A percentile compares a stretch with the other conserved stretches of the same genome.
Evolutionary conservation across 73 alveolate genomes (phyloP).

Genomic region (Symbiodinium pilosum): DNA sequence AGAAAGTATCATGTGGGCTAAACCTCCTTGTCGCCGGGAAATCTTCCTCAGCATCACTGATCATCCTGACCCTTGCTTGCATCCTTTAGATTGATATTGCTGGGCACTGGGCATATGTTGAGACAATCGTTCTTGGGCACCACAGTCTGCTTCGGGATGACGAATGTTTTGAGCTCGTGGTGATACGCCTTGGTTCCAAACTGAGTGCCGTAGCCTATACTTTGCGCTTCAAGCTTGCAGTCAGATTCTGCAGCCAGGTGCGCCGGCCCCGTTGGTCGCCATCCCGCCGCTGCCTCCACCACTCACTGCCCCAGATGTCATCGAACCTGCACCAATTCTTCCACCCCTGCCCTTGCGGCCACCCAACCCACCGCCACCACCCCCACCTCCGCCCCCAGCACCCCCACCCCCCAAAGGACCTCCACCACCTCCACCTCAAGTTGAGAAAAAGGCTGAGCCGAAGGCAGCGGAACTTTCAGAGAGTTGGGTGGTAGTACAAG

Average conservation of each 20-base stretch:
- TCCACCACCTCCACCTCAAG: neutral
- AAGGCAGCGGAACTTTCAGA: too few relatives aligned
- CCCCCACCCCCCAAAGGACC: neutral
- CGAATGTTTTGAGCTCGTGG: too few relatives aligned
- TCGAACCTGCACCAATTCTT: neutral
- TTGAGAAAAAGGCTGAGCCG: neutral
- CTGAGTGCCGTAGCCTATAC: neutral
- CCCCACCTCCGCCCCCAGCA: neutral
- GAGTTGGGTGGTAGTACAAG: too few relatives aligned
- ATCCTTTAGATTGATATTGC: too few relatives aligned
- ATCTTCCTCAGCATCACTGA: too few relatives aligned
- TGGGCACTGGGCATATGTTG: too few relatives aligned
- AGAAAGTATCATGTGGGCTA: too few relatives aligned
- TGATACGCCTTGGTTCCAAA: too few relatives aligned
- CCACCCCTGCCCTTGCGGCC: neutral
- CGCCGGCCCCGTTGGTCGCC: conserved; percentile 19
- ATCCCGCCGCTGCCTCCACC: neutral
- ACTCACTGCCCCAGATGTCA: neutral
- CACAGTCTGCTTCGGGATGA: too few relatives aligned
- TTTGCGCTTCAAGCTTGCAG: neutral
- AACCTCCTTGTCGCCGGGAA: too few relatives aligned
- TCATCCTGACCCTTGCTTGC: too few relatives aligned
- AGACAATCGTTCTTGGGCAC: too few relatives aligned
- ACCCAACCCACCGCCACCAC: neutral
- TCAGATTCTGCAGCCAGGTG: neutral